Evolutionary conservation across 1,284 basidiomycete species (phyloP), one percentile per base, ranked within the genome.

Genomic region (Leccinum olivaceoglutinosum): DNA sequence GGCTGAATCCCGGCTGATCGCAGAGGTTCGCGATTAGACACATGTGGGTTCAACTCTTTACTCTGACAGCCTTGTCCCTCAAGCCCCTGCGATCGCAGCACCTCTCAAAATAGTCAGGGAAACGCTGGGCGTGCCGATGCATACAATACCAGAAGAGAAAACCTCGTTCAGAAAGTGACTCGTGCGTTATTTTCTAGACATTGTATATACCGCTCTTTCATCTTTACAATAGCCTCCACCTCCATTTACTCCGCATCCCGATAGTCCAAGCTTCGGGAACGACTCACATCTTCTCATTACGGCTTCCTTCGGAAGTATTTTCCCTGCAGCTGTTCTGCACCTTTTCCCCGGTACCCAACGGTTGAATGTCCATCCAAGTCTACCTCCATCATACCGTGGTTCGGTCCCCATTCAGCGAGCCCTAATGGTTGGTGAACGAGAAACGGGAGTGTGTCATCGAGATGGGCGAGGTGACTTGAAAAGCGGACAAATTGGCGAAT

Each of bases 291-390:
- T 98, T 10, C 82, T 98, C 8, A 70, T 98, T 4, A 96, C 94
- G 0, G 94, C 94, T 8, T 97, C 95, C 1, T 98, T 98, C 70
- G 96, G 96, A 1, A 88, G 93, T 60, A 91, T 98, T 32, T 61
- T 70, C 25, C 87, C 94, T 0, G 74, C 81, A 4, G 68, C 78
- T 0, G 77, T 94, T 55, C 84, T 70, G 53, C 29, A 39, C 18
- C 66, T 81, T 34, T 97, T 97, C 70, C 78, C 76, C 0, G 79
- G 81, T 0, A 75, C 77, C 1, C 84, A 87, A 60, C 78, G 89
- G n/a, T 79, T 99, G 53, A 99, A 98, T 71, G 85, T 98, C 5
- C 96, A 99, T 71, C 95, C 96, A 0, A 96, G 94, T 18, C 78
- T 95, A 0, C 81, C 98, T 25, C 96, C 96, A 0, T 77, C 81